phyloP scores from a whole-genome alignment of 2,329 filamentous ascomycete genomes.

The Ascomycota sp. region DNA sequence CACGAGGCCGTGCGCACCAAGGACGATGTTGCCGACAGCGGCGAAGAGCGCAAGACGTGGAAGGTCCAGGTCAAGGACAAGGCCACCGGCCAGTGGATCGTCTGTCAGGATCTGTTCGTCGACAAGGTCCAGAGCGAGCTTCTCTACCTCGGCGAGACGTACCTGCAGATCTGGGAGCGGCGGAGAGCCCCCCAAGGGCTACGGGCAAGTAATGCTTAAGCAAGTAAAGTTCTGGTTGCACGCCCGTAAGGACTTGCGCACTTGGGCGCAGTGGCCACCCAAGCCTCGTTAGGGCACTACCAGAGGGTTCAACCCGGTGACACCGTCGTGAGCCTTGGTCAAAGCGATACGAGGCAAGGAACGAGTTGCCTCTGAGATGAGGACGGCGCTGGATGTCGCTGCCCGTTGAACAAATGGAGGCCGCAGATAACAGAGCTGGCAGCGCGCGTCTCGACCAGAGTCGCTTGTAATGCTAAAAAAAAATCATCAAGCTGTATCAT shows the following conservation, averaged over 20 bases:
- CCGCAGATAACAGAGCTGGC: too few species aligned
- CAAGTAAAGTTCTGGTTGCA: too few species aligned
- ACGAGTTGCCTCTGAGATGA: too few species aligned
- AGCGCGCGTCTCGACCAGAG: not conserved
- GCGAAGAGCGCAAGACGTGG: slow-evolving; percentile 75
- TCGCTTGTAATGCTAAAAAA: not conserved
- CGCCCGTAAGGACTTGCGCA: too few species aligned
- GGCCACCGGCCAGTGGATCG: slow-evolving; percentile 67
- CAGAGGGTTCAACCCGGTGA: too few species aligned
- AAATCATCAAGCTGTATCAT: not conserved
- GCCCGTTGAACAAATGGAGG: too few species aligned
- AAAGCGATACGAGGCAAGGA: too few species aligned
- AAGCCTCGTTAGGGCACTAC: too few species aligned
- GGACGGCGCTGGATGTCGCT: too few species aligned
- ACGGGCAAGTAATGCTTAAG: slow-evolving; percentile 10
- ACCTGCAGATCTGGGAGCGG: slow-evolving; percentile 90
- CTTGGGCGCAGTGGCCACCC: too few species aligned
- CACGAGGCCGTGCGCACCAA: slow-evolving; percentile 58
- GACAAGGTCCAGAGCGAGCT: slow-evolving; percentile 75
- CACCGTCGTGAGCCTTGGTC: too few species aligned
- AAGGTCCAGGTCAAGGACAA: slow-evolving; percentile 75
- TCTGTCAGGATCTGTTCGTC: slow-evolving; percentile 83
- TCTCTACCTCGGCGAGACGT: slow-evolving; percentile 78
- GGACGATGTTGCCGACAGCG: slow-evolving; percentile 74
- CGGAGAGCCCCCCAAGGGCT: slow-evolving; percentile 29